These are phyloP conservation scores for Blastomyces parvus DNA, from an alignment of 2,329 filamentous ascomycete species.

Conservation along the genomic window DNA sequence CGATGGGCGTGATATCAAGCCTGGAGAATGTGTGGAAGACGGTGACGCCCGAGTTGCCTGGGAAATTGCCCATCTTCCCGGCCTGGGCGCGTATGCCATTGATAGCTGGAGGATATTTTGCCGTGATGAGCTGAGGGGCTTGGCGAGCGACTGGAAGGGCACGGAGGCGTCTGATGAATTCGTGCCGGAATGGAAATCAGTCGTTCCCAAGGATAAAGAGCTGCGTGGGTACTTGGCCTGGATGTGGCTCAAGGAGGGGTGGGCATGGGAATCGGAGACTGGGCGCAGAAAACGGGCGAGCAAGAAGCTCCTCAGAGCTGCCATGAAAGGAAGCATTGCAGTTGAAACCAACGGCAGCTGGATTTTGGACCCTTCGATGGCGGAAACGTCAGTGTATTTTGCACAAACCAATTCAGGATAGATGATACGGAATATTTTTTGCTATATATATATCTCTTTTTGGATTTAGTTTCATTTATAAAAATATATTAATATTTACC, in stretches of 20 bases:
- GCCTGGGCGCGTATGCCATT: constrained; percentile 65
- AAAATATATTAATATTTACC: not conserved
- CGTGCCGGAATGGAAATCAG: constrained; percentile 84
- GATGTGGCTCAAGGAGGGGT: constrained; percentile 87
- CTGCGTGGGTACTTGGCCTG: constrained; percentile 75
- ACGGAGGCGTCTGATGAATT: constrained; percentile 43
- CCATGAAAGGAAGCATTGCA: constrained; percentile 33
- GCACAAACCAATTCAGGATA: constrained; percentile 4
- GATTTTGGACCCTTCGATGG: constrained; percentile 28
- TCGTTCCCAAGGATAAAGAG: constrained; percentile 76
- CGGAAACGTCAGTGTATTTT: constrained; percentile 18
- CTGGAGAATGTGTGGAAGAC: constrained; percentile 41
- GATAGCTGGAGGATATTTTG: constrained; percentile 95
- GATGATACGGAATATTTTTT: not conserved
- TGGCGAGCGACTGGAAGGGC: constrained; percentile 58
- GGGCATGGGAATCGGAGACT: constrained; percentile 65
- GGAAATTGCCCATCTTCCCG: constrained; percentile 79
- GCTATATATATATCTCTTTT: not conserved
- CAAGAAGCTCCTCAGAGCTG: constrained; percentile 31
- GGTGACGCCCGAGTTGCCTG: constrained; percentile 50
- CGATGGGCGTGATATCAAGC: constrained; percentile 42
- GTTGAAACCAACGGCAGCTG: constrained; percentile 34
- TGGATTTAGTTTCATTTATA: not conserved
- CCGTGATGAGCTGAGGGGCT: constrained; percentile 62
- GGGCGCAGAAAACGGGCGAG: constrained; percentile 43